Conservation (phyloP, 2,329 filamentous ascomycete species). For the Pestalotiopsis fici region DNA sequence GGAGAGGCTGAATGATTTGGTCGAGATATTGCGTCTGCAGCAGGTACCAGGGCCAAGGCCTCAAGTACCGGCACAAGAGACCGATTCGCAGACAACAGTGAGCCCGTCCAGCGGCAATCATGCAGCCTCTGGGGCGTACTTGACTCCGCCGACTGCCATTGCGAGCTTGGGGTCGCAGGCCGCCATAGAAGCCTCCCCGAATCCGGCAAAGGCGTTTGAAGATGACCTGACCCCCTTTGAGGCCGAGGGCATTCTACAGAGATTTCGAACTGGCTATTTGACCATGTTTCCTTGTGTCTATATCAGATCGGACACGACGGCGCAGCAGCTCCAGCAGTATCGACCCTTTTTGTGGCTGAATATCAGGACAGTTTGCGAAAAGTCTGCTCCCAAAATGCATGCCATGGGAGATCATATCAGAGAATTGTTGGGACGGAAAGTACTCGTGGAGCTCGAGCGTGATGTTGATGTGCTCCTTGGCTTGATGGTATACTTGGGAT, state of each 20-base stretch:
- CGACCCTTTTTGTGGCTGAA: constrained; percentile 50
- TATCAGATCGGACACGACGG: constrained; percentile 23
- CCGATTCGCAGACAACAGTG: background rate
- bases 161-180: background rate
- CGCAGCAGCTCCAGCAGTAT: constrained; percentile 20
- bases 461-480: constrained; percentile 54
- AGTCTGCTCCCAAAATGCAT: constrained; percentile 39
- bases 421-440: constrained; percentile 42
- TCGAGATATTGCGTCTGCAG: constrained; percentile 27
- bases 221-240: constrained; percentile 18
- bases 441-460: constrained; percentile 48
- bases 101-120: background rate
- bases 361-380: constrained; percentile 47
- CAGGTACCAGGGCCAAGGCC: background rate
- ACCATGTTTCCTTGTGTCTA: constrained; percentile 28
- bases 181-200: background rate
- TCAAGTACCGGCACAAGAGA: background rate
- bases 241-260: constrained; percentile 23
- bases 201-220: background rate
- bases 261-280: constrained; percentile 24
- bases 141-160: background rate
- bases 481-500: constrained; percentile 45
- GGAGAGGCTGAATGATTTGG: constrained; percentile 27
- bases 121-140: background rate
- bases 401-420: constrained; percentile 42